Percentiles rank a stretch among this genome's conserved stretches.
These are phyloP conservation scores for Mycena sanguinolenta DNA, from an alignment of 768 basidiomycete genomes.

Conservation along the genomic window DNA sequence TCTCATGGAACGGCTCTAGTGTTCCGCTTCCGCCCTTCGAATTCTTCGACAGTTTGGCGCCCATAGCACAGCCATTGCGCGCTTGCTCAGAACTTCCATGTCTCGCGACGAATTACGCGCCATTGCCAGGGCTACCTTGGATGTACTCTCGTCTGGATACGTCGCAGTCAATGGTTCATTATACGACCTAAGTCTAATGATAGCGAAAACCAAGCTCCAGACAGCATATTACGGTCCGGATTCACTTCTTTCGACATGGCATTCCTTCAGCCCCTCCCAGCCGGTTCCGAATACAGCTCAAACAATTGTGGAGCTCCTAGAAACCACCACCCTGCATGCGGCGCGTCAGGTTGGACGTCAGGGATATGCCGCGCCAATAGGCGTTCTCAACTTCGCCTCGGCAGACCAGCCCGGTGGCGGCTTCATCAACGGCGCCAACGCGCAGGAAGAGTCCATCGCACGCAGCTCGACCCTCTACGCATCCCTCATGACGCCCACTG, in stretches of 20 bases:
- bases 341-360: conserved; percentile 50
- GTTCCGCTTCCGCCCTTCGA: too few species aligned
- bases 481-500: conserved; percentile 67
- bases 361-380: conserved; percentile 53
- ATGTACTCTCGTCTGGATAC: conserved; percentile 8
- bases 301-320: conserved; percentile 62
- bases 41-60: too few species aligned
- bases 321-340: conserved; percentile 77
- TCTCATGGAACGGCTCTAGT: too few species aligned
- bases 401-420: conserved; percentile 76
- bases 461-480: conserved; percentile 80
- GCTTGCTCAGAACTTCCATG: too few species aligned
- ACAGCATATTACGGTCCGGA: conserved; percentile 70
- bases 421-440: conserved; percentile 78
- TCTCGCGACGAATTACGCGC: conserved; percentile 1
- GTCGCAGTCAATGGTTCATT: conserved; percentile 42
- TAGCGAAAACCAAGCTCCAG: conserved; percentile 50
- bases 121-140: conserved; percentile 28
- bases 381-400: conserved; percentile 84
- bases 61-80: too few species aligned
- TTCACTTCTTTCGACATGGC: conserved; percentile 63
- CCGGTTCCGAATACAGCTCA: conserved; percentile 11
- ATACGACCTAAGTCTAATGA: conserved; percentile 45
- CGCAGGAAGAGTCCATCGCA: conserved; percentile 87
- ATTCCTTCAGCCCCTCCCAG: conserved; percentile 23